Base-by-base conservation (phyloP, 768 basidiomycete genomes). In the Cytidiella melzeri region DNA sequence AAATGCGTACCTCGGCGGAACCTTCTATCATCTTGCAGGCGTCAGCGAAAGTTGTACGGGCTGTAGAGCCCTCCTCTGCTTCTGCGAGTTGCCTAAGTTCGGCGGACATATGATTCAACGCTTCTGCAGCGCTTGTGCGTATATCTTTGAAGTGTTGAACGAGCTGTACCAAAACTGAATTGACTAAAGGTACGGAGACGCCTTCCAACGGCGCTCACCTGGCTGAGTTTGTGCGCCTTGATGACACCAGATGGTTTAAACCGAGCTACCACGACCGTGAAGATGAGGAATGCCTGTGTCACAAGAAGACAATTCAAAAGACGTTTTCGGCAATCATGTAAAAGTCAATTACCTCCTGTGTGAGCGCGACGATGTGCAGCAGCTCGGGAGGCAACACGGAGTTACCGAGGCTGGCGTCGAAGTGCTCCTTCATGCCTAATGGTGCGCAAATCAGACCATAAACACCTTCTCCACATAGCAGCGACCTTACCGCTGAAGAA, bases 401-500 rank as follows among this genome's bases (percentile, higher is more conserved):
- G 11, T 67, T 65, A 7, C 70, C 65, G 9, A 75, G 57, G 3
- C 71, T 65, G 19, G 65, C 69, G 20, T 67, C 66, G 54, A 90
- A 79, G 19, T 79, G 77, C 42, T 60, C 58, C 49, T 73, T 72
- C 63, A 87, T 73, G 47, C 72, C 88, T 87, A 53, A 4, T 28
- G 20, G 45, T 18, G n/a, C n/a, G 18, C n/a, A 20, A 25, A 11
- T 23, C 19, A n/a, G 36, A 4, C 18, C 9, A 6, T 39, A 21
- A 47, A 23, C 25, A 5, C 23, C 37, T 7, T 39, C n/a, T n/a
- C n/a, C n/a, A n/a, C n/a, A n/a, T n/a, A n/a, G n/a, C n/a, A n/a
- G n/a, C n/a, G n/a, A n/a, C n/a, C 70, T 27, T 54, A 84, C 84
- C 67, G 44, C 87, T 79, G 57, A 91, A 92, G 65, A 79, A 87